phyloP scores from a whole-genome alignment of 2,329 filamentous ascomycete species.

The Alternaria arborescens region DNA sequence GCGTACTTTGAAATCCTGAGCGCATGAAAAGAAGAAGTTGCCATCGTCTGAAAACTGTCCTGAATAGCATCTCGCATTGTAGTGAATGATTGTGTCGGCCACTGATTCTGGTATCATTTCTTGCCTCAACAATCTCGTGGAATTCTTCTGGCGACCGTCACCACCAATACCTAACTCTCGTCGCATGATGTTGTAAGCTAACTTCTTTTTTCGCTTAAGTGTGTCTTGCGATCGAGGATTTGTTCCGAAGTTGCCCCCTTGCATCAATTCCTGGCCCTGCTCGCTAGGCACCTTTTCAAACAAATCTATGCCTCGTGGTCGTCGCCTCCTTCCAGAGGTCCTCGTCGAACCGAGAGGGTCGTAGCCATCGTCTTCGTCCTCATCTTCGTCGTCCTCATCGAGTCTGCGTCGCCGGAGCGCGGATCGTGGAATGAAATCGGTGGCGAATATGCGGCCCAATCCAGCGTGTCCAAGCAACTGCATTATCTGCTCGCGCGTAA shows the following conservation, averaged over 20 bases:
- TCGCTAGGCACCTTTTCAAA: slow-evolving; percentile 89
- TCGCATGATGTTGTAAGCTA: slow-evolving; percentile 77
- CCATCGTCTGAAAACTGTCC: slow-evolving; percentile 97
- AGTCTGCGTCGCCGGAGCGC: slow-evolving; percentile 24
- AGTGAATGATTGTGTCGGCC: slow-evolving; percentile 88
- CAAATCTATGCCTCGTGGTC: slow-evolving; percentile 57
- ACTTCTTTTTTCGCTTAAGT: slow-evolving; percentile 65
- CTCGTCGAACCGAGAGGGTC: slow-evolving; percentile 46
- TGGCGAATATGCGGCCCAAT: slow-evolving; percentile 61
- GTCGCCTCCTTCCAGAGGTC: slow-evolving; percentile 48
- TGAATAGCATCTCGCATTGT: slow-evolving; percentile 86
- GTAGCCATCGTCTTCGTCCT: slow-evolving; percentile 52
- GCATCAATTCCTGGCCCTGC: slow-evolving; percentile 79
- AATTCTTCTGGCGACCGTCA: slow-evolving; percentile 64
- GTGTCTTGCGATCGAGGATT: slow-evolving; percentile 63
- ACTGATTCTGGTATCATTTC: slow-evolving; percentile 78
- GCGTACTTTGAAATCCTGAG: slow-evolving; percentile 90
- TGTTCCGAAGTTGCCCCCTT: slow-evolving; percentile 79
- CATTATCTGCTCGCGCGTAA: slow-evolving; percentile 61
- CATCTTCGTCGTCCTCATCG: slow-evolving; percentile 49
- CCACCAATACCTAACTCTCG: slow-evolving; percentile 79
- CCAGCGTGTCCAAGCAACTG: slow-evolving; percentile 64
- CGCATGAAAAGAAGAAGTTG: slow-evolving; percentile 94
- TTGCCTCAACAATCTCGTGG: slow-evolving; percentile 76
- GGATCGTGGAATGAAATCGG: slow-evolving; percentile 36